Percentiles rank a stretch among this genome's conserved stretches.
Conservation (phyloP, 2,329 filamentous ascomycete species). For the Pseudocercospora macadamiae region DNA sequence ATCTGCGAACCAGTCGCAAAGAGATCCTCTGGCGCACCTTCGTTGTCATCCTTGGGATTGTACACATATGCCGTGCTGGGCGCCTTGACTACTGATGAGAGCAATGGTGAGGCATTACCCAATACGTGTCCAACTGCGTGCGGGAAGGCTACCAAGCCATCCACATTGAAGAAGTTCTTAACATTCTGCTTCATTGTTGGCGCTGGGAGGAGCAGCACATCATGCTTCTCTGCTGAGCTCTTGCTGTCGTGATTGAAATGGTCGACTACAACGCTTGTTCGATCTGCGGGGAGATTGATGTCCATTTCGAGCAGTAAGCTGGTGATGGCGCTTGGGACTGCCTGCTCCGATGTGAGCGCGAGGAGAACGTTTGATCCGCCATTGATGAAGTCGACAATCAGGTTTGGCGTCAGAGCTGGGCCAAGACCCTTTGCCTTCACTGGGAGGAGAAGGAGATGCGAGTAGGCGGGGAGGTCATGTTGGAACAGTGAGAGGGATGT, state of each 20-base stretch:
- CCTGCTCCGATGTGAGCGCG: slow-evolving; percentile 72
- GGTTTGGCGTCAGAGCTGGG: slow-evolving; percentile 80
- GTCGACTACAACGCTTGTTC: slow-evolving; percentile 83
- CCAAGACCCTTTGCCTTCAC: slow-evolving; percentile 91
- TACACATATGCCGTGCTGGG: slow-evolving; percentile 88
- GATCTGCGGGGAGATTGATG: slow-evolving; percentile 82
- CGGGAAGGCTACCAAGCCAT: slow-evolving; percentile 77
- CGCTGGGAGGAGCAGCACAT: slow-evolving; percentile 78
- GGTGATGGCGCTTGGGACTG: slow-evolving; percentile 72
- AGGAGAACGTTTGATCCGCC: slow-evolving; percentile 88
- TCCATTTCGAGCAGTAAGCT: slow-evolving; percentile 86
- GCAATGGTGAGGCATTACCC: slow-evolving; percentile 72
- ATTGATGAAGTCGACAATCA: slow-evolving; percentile 89
- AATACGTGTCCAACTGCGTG: slow-evolving; percentile 79
- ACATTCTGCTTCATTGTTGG: slow-evolving; percentile 70
- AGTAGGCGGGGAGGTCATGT: slow-evolving; percentile 84
- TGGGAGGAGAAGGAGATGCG: slow-evolving; percentile 88
- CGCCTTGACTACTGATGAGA: slow-evolving; percentile 81
- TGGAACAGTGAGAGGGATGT: slow-evolving; percentile 76
- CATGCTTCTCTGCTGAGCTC: slow-evolving; percentile 79
- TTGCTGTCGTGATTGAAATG: slow-evolving; percentile 90
- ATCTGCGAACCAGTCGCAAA: slow-evolving; percentile 86
- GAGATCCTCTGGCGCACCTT: slow-evolving; percentile 70
- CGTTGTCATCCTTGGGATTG: slow-evolving; percentile 82
- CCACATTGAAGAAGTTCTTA: slow-evolving; percentile 75